phyloP scores from a whole-genome alignment of 2,329 filamentous ascomycete genomes.

The Aspergillus sp. region DNA sequence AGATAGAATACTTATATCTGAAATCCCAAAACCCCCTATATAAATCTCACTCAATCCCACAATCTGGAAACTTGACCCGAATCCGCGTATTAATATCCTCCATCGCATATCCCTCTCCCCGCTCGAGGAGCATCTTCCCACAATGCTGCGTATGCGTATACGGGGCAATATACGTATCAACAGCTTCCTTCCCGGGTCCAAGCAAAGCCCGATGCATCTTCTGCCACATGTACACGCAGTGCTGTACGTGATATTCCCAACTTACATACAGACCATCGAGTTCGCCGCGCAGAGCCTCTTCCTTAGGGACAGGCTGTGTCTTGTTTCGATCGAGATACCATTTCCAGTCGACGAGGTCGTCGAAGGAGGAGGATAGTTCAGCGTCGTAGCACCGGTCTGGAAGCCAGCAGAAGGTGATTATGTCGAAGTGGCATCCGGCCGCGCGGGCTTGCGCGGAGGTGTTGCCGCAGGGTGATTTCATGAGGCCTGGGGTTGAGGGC shows the following conservation, averaged over 20 bases:
- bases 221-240: slow-evolving; percentile 1
- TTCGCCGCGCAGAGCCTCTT: neutral
- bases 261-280: neutral
- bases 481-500: too few relatives aligned
- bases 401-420: neutral
- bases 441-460: neutral
- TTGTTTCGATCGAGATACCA: neutral
- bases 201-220: neutral
- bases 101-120: neutral
- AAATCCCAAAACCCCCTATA: too few relatives aligned
- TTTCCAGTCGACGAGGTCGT: neutral
- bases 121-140: neutral
- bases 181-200: neutral
- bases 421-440: neutral
- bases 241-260: neutral
- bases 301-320: neutral
- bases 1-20: too few relatives aligned
- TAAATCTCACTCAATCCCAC: neutral
- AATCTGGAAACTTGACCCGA: neutral
- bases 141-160: slow-evolving; percentile 1
- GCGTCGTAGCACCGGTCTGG: slow-evolving; percentile 1
- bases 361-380: neutral
- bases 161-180: slow-evolving; percentile 1
- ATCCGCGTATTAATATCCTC: neutral
- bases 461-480: neutral